Evolutionary conservation across 2,329 filamentous ascomycete species (phyloP).

Genomic region (Colletotrichum simmondsii): DNA sequence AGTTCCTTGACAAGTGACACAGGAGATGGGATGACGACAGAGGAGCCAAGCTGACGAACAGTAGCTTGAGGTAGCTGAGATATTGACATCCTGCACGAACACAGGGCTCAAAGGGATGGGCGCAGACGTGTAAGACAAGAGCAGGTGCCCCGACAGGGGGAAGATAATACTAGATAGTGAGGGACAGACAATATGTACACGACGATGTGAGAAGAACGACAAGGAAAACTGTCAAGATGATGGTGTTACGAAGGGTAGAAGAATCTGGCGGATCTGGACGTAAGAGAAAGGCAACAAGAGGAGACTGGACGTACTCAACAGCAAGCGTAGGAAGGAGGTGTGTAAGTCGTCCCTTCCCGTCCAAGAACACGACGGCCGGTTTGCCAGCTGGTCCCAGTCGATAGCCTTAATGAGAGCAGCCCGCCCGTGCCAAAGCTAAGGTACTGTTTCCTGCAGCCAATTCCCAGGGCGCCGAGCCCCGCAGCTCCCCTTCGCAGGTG

Average conservation of each 20-base stretch:
- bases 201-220: neutral
- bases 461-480: constrained; percentile 9
- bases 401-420: neutral
- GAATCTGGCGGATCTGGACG: neutral
- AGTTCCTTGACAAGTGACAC: constrained; percentile 78
- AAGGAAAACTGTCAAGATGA: neutral
- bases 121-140: neutral
- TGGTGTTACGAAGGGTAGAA: neutral
- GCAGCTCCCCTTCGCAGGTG: constrained; percentile 15
- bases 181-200: neutral
- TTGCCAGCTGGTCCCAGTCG: neutral
- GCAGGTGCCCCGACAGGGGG: neutral
- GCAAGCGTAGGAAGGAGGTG: neutral
- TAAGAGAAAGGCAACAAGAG: neutral
- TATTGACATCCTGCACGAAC: constrained; percentile 57
- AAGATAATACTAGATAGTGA: neutral
- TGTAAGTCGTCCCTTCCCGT: constrained; percentile 6
- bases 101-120: neutral
- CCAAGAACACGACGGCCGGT: neutral
- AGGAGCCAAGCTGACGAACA: constrained; percentile 68
- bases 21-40: constrained; percentile 69
- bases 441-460: constrained; percentile 9
- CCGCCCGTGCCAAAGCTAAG: neutral
- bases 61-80: constrained; percentile 58
- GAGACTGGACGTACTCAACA: neutral